Conservation (phyloP, 495 filamentous ascomycete genomes). For the Penicillium robsamsonii region DNA sequence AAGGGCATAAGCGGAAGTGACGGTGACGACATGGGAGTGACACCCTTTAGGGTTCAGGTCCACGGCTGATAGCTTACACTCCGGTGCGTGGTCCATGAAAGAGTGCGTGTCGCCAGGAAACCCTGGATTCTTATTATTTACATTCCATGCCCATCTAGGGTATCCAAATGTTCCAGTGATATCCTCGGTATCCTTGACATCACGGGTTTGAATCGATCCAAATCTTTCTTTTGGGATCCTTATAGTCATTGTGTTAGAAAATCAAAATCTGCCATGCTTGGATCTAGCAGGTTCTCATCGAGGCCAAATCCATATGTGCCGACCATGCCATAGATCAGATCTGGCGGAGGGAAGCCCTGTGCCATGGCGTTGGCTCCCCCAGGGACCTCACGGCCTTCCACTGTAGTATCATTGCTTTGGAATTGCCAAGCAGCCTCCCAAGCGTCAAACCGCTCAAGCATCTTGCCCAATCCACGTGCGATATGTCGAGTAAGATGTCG, state of each 20-base stretch:
- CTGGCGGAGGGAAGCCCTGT: slow-evolving; percentile 47
- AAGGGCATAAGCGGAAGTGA: slow-evolving; percentile 28
- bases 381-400: slow-evolving; percentile 31
- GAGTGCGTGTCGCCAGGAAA: slow-evolving; percentile 16
- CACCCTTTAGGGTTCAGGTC: slow-evolving; percentile 8
- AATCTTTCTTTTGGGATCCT: not conserved
- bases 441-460: slow-evolving; percentile 47
- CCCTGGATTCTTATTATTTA: slow-evolving; percentile 11
- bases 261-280: slow-evolving; percentile 48
- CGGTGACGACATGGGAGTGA: slow-evolving; percentile 27
- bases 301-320: slow-evolving; percentile 50
- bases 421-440: slow-evolving; percentile 42
- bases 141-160: slow-evolving; percentile 11
- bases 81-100: slow-evolving; percentile 16
- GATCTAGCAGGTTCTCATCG: slow-evolving; percentile 48
- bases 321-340: slow-evolving; percentile 51
- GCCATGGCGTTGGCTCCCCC: slow-evolving; percentile 49
- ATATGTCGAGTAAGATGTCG: slow-evolving; percentile 54
- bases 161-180: slow-evolving; percentile 1
- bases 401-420: slow-evolving; percentile 16
- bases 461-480: slow-evolving; percentile 53
- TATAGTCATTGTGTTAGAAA: slow-evolving; percentile 36
- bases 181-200: slow-evolving; percentile 1
- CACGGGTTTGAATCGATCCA: not conserved
- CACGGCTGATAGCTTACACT: slow-evolving; percentile 22